phyloP scores from a whole-genome alignment of 805 yeast genomes.

The Schwanniomyces vanrijiae region DNA sequence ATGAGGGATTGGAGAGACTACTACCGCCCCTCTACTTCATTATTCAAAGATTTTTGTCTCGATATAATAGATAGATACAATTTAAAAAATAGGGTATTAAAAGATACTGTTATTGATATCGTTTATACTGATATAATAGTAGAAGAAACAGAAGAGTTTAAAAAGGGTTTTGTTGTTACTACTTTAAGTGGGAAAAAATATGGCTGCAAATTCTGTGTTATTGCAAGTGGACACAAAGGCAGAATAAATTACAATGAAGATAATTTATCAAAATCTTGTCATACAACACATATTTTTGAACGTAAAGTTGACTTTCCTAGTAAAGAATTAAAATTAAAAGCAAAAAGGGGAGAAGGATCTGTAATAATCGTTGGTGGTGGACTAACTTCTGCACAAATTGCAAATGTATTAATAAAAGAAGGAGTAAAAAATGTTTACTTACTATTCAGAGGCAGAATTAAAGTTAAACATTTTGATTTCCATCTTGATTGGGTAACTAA shows the following conservation, averaged over 20 bases:
- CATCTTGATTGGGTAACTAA: constrained; percentile 53
- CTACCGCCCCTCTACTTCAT: constrained; percentile 41
- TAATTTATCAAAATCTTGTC: constrained; percentile 29
- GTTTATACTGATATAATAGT: constrained; percentile 25
- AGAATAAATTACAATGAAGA: constrained; percentile 21
- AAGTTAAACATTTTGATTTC: constrained; percentile 48
- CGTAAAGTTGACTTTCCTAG: constrained; percentile 23
- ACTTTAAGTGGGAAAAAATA: constrained; percentile 30
- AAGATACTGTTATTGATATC: constrained; percentile 34
- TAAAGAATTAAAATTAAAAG: constrained; percentile 13
- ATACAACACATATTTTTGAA: constrained; percentile 35
- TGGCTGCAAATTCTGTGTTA: constrained; percentile 34
- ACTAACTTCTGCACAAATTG: constrained; percentile 45
- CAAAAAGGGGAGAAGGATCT: constrained; percentile 8
- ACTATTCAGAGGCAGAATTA: constrained; percentile 35
- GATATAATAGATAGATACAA: constrained; percentile 32
- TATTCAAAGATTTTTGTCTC: constrained; percentile 40
- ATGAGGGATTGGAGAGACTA: constrained; percentile 46
- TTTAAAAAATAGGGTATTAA: constrained; percentile 24
- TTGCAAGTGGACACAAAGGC: constrained; percentile 38
- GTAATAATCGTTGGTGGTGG: constrained; percentile 47
- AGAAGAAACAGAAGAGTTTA: constrained; percentile 19
- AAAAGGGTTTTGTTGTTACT: constrained; percentile 31
- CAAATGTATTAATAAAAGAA: constrained; percentile 32
- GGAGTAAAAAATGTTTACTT: constrained; percentile 33